Evolutionary conservation across 1,139 yeast species (phyloP).

Genomic region (Suhomyces wounanorum): DNA sequence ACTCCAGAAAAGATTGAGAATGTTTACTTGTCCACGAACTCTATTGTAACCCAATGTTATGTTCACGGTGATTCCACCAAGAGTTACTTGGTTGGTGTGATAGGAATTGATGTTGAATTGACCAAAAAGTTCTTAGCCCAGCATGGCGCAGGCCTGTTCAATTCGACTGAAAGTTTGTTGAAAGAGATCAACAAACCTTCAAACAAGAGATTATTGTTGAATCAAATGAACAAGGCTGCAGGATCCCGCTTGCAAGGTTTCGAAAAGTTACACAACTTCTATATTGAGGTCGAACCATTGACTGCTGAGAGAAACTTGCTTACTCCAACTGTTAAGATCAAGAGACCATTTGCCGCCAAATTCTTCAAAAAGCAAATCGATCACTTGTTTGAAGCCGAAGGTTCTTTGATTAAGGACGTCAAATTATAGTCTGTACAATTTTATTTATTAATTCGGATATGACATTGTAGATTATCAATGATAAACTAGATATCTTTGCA

Average conservation of each 20-base stretch:
- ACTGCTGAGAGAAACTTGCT: slow-evolving; percentile 24
- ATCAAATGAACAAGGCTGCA: slow-evolving; percentile 14
- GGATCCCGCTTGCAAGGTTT: slow-evolving; percentile 23
- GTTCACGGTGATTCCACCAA: slow-evolving; percentile 27
- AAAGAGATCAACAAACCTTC: slow-evolving; percentile 17
- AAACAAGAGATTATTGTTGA: slow-evolving; percentile 14
- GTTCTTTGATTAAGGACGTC: slow-evolving; percentile 17
- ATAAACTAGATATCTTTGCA: too few species aligned
- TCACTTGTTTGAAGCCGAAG: slow-evolving; percentile 25
- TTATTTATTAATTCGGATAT: neutral
- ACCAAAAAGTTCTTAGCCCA: slow-evolving; percentile 20
- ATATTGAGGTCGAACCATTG: slow-evolving; percentile 29
- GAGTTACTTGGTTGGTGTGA: slow-evolving; percentile 24
- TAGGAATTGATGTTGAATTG: slow-evolving; percentile 25
- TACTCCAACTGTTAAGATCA: slow-evolving; percentile 30
- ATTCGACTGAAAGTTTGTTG: slow-evolving; percentile 19
- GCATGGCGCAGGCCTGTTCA: slow-evolving; percentile 19
- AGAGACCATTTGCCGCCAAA: slow-evolving; percentile 27
- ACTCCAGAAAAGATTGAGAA: slow-evolving; percentile 30
- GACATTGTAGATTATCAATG: neutral
- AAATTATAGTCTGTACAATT: slow-evolving; percentile 14
- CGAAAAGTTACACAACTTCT: slow-evolving; percentile 27
- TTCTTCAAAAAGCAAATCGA: slow-evolving; percentile 23
- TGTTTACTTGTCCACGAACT: slow-evolving; percentile 22
- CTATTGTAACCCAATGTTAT: slow-evolving; percentile 23